Evolutionary conservation across 371 early-diverging fungal species (phyloP).

Genomic region (Circinella minor): DNA sequence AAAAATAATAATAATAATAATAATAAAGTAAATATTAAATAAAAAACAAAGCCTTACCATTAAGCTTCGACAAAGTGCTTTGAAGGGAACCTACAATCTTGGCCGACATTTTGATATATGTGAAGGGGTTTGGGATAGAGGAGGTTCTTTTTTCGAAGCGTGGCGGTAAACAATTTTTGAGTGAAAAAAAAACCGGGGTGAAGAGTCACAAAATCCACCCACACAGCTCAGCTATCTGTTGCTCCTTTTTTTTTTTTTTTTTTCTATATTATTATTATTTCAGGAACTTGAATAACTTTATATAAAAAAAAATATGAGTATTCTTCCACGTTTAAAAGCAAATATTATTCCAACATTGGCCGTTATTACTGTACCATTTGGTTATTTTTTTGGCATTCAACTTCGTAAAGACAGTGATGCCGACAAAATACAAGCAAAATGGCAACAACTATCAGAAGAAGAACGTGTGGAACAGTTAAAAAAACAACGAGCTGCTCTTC

Average conservation of each 20-base stretch:
- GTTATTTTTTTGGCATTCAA: conserved; percentile 30
- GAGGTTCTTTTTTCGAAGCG: not conserved
- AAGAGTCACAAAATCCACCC: not conserved
- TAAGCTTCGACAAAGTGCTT: conserved; percentile 37
- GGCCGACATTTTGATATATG: conserved; percentile 14
- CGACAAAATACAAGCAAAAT: conserved; percentile 3
- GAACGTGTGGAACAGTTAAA: conserved; percentile 17
- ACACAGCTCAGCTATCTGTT: not conserved
- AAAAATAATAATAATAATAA: not conserved
- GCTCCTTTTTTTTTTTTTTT: too few relatives aligned
- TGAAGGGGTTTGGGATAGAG: conserved; percentile 1
- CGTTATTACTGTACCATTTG: conserved; percentile 26
- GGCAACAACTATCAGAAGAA: conserved; percentile 13
- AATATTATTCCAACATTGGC: conserved; percentile 28
- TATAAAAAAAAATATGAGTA: not conserved
- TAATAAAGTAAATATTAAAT: not conserved
- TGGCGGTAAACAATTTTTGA: conserved; percentile 1
- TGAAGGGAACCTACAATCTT: conserved; percentile 33
- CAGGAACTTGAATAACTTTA: not conserved
- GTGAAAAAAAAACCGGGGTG: not conserved
- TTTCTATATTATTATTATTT: not conserved
- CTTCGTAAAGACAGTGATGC: conserved; percentile 24
- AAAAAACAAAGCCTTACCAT: conserved; percentile 24
- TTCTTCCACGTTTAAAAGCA: conserved; percentile 17
- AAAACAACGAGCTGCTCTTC: conserved; percentile 23